These are phyloP conservation scores for Botrytis sinoallii DNA, from an alignment of 2,329 filamentous ascomycete species.

Conservation along the genomic window DNA sequence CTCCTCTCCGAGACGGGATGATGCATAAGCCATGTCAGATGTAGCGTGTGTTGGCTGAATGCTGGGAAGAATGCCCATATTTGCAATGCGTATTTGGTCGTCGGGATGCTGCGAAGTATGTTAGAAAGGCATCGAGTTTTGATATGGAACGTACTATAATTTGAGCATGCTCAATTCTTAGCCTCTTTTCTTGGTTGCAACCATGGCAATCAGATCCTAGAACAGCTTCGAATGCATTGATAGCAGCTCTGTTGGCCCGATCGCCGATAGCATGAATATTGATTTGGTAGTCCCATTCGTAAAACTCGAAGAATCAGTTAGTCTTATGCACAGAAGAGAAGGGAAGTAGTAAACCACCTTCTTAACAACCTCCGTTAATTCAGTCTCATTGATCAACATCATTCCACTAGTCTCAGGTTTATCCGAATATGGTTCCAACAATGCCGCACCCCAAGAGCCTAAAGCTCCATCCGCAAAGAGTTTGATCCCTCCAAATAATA, in stretches of 20 bases:
- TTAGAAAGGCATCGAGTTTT: neutral
- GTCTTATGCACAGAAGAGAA: neutral
- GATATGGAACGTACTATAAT: slow-evolving; percentile 48
- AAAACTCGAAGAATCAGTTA: slow-evolving; percentile 45
- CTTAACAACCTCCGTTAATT: slow-evolving; percentile 51
- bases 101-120: slow-evolving; percentile 46
- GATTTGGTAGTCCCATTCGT: slow-evolving; percentile 58
- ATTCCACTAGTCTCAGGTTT: slow-evolving; percentile 59
- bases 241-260: slow-evolving; percentile 60
- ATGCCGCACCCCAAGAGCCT: slow-evolving; percentile 68
- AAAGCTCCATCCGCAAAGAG: slow-evolving; percentile 69
- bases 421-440: slow-evolving; percentile 69
- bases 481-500: slow-evolving; percentile 63
- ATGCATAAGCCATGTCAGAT: slow-evolving; percentile 67
- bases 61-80: slow-evolving; percentile 61
- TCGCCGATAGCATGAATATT: slow-evolving; percentile 74
- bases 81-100: slow-evolving; percentile 58
- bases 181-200: slow-evolving; percentile 55
- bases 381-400: slow-evolving; percentile 62
- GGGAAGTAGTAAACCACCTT: slow-evolving; percentile 27
- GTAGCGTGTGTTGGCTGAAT: slow-evolving; percentile 70
- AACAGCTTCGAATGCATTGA: slow-evolving; percentile 60
- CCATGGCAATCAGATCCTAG: slow-evolving; percentile 52
- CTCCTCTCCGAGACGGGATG: slow-evolving; percentile 53
- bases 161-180: slow-evolving; percentile 69